These are phyloP conservation scores for Glycine tomentella DNA, from an alignment of 306 rosid genomes.

Conservation along the genomic window DNA sequence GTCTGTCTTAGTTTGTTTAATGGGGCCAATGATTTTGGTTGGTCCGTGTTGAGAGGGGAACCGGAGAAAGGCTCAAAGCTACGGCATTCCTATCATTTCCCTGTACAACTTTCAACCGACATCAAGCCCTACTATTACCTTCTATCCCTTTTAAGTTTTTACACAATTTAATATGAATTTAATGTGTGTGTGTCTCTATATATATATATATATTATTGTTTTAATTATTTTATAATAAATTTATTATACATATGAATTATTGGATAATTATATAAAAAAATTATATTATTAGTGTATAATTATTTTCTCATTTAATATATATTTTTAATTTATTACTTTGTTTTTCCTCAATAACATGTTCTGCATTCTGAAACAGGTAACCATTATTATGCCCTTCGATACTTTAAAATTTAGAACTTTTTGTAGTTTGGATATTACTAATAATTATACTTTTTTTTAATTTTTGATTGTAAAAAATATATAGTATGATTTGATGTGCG, in stretches of 20 bases:
- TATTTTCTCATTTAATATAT: too few relatives aligned
- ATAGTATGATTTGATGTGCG: neutral
- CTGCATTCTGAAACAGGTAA: neutral
- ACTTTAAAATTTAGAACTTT: neutral
- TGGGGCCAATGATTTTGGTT: slow-evolving; percentile 25
- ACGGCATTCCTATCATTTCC: slow-evolving; percentile 60
- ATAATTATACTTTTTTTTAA: neutral
- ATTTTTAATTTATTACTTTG: too few relatives aligned
- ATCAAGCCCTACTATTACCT: slow-evolving; percentile 12
- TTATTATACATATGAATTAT: too few relatives aligned
- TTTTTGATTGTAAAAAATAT: neutral
- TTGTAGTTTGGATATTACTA: neutral
- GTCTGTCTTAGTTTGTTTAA: slow-evolving; percentile 16
- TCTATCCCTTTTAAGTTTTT: too few relatives aligned
- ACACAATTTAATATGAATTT: too few relatives aligned
- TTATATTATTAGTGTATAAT: too few relatives aligned
- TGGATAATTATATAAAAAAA: too few relatives aligned
- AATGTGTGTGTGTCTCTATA: too few relatives aligned
- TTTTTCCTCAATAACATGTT: neutral
- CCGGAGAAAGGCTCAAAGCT: slow-evolving; percentile 1
- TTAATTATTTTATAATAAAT: too few relatives aligned
- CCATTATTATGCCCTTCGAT: slow-evolving; percentile 7
- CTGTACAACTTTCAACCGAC: slow-evolving; percentile 59
- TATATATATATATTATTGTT: too few relatives aligned
- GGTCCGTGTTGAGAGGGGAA: neutral